Conservation (phyloP, 2,329 filamentous ascomycete species). For the Acephala macrosclerotiorum region DNA sequence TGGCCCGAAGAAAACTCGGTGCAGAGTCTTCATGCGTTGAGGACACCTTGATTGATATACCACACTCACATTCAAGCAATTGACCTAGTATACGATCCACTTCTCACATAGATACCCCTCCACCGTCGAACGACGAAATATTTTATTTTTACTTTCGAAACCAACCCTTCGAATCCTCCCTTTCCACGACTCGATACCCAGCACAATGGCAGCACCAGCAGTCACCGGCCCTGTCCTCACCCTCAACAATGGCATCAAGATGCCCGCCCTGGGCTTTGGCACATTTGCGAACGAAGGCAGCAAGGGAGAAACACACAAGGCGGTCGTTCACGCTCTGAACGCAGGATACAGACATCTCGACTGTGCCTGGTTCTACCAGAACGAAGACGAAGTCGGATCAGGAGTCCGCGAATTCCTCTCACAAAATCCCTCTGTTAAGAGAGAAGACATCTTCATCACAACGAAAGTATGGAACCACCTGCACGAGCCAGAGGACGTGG, state of each 20-base stretch:
- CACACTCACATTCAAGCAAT: conserved; percentile 25
- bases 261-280: conserved; percentile 55
- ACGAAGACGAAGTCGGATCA: conserved; percentile 83
- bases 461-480: conserved; percentile 88
- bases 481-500: conserved; percentile 66
- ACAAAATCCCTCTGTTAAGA: conserved; percentile 64
- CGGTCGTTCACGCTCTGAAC: conserved; percentile 66
- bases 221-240: conserved; percentile 42
- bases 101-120: conserved; percentile 10
- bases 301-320: conserved; percentile 54
- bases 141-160: background rate
- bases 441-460: conserved; percentile 83
- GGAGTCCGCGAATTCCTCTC: conserved; percentile 77
- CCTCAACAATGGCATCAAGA: conserved; percentile 47
- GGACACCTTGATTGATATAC: conserved; percentile 25
- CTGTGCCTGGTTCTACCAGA: conserved; percentile 78
- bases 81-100: conserved; percentile 16
- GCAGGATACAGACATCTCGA: conserved; percentile 74
- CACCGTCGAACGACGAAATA: conserved; percentile 10
- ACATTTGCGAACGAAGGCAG: conserved; percentile 43
- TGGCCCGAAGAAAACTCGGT: conserved; percentile 28
- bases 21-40: conserved; percentile 27
- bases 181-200: conserved; percentile 11
- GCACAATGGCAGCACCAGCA: conserved; percentile 38
- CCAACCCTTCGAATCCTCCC: background rate